Percentiles rank a stretch among this genome's conserved stretches.
Evolutionary conservation across 805 yeast genomes (phyloP).

Genomic region (Yarrowia sp.): DNA sequence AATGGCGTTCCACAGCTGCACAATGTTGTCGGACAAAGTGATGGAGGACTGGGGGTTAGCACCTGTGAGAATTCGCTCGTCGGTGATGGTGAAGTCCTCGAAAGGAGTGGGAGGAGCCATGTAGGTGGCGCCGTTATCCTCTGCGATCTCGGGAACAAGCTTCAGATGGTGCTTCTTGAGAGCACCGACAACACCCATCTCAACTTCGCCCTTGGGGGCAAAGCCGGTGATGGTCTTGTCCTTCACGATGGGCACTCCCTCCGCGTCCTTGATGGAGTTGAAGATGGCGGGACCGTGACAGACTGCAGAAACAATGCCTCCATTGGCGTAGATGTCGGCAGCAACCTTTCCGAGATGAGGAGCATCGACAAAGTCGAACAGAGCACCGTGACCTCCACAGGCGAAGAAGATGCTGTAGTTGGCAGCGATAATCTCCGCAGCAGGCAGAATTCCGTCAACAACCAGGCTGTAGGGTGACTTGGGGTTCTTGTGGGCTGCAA

Average conservation of each 20-base stretch:
- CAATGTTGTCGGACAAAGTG: slow-evolving; percentile 44
- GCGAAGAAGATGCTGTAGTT: slow-evolving; percentile 58
- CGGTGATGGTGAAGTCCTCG: slow-evolving; percentile 51
- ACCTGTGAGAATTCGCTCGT: slow-evolving; percentile 62
- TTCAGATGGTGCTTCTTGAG: slow-evolving; percentile 28
- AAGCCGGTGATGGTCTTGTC: slow-evolving; percentile 63
- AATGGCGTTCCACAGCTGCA: slow-evolving; percentile 1
- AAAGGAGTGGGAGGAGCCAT: slow-evolving; percentile 51
- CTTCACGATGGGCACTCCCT: slow-evolving; percentile 47
- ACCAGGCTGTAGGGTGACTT: slow-evolving; percentile 44
- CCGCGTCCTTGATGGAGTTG: slow-evolving; percentile 46
- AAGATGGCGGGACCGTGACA: slow-evolving; percentile 67
- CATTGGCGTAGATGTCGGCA: slow-evolving; percentile 47
- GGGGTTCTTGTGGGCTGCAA: slow-evolving; percentile 42
- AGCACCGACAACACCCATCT: slow-evolving; percentile 32
- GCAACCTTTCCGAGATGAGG: slow-evolving; percentile 48
- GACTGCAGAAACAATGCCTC: slow-evolving; percentile 61
- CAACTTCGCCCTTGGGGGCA: slow-evolving; percentile 53
- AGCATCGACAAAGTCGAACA: slow-evolving; percentile 58
- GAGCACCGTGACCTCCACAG: slow-evolving; percentile 65
- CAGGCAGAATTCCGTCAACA: slow-evolving; percentile 38
- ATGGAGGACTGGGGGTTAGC: slow-evolving; percentile 60
- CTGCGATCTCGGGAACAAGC: slow-evolving; percentile 44
- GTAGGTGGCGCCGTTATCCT: slow-evolving; percentile 46
- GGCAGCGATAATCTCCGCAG: slow-evolving; percentile 38